phyloP scores from a whole-genome alignment of 345 rosid genomes.

The Conringia planisiliqua region DNA sequence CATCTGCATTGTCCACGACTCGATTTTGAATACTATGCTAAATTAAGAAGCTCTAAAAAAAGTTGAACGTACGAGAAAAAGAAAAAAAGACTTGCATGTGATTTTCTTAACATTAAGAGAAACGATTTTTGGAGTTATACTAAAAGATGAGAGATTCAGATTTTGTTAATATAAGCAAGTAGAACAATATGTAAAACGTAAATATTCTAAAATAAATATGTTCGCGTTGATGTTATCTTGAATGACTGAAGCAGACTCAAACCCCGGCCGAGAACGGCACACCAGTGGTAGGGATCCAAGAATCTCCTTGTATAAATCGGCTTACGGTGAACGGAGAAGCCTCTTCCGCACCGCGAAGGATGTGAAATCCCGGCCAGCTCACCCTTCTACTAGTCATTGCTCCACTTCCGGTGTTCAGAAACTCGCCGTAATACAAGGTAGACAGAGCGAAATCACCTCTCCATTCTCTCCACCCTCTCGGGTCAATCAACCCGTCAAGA shows the following conservation, averaged over 20 bases:
- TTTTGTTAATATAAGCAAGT: not conserved
- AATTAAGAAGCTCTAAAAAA: too few species aligned
- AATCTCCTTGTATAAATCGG: conserved; percentile 55
- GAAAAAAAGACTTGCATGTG: too few species aligned
- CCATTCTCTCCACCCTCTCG: conserved; percentile 67
- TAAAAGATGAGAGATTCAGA: not conserved
- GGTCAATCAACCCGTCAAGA: conserved; percentile 53
- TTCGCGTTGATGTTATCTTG: not conserved
- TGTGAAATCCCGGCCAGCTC: conserved; percentile 70
- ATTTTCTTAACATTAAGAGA: too few species aligned
- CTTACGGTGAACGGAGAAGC: conserved; percentile 45
- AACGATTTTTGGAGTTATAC: not conserved
- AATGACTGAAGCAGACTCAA: conserved; percentile 11
- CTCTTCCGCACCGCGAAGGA: conserved; percentile 37
- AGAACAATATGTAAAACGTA: not conserved
- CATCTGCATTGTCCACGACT: not conserved
- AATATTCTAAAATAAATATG: not conserved
- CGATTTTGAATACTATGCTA: not conserved
- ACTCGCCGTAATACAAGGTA: conserved; percentile 60
- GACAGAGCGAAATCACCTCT: conserved; percentile 48
- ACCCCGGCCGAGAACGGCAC: conserved; percentile 48
- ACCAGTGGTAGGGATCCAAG: conserved; percentile 59
- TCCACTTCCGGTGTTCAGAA: conserved; percentile 53
- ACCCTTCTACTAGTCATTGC: conserved; percentile 42
- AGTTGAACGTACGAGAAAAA: too few species aligned